Base-by-base conservation (phyloP, 179 eudicot genomes). In the Spergularia azorica region DNA sequence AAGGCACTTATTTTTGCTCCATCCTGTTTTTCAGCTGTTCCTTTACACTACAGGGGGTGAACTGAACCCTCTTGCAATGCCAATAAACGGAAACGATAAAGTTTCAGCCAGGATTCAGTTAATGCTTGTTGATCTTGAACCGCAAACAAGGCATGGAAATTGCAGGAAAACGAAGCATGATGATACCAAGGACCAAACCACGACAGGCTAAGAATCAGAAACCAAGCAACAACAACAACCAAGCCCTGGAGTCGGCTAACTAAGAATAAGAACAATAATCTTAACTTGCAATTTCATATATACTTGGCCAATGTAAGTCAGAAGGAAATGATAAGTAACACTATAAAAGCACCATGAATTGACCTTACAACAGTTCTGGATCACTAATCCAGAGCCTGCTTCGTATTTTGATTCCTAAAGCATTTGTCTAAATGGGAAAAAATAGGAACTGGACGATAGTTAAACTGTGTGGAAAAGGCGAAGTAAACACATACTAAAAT, bases 401-500 rank as follows among this genome's bases (percentile, higher is more conserved):
- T 84, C 16, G 21, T 5, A 67, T n/a, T 75, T 26, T 61, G 59
- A 14, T 16, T 41, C 74, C 76, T 60, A 57, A 71, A 76, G 63
- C 69, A 67, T 75, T 17, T 64, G 61, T 73, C 76, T 54, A 74
- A 50, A 39, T 77, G 76, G 57, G 66, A 21, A 61, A 83, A 70
- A 16, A 86, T 18, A 26, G 89, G 83, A 3, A 16, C 60, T 66
- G 89, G 87, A 10, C 83, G 86, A 61, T 70, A 79, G 54, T 74
- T 79, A 57, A 70, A 83, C 60, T 59, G 81, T 17, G 87, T 77
- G 12, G 89, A 85, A 13, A 39, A 76, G 17, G 80, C 55, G 3
- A 86, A 81, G 74, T 83, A 86, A 79, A 83, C 63, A 67, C 85
- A 83, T 63, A 74, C 89, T 17, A 71, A 50, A 58, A 76, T 59